Conservation (phyloP, 176 grass and related monocot species). For the Musa itinerans region DNA sequence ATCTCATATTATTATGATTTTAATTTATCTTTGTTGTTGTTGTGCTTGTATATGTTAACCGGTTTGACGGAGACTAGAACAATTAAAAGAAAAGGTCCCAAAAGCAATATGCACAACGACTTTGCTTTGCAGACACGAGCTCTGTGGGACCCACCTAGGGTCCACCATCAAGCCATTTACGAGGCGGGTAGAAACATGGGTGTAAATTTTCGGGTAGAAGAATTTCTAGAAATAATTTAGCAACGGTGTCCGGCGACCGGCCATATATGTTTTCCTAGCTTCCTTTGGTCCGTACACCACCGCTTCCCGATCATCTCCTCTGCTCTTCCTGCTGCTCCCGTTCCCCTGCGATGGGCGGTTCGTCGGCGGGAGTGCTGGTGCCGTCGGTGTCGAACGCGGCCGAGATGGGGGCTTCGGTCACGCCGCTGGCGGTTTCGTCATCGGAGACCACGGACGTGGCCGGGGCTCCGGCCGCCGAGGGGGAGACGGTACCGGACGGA, state of each 20-base stretch:
- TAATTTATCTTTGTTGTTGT: no score
- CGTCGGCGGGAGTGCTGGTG: slow-evolving; percentile 75
- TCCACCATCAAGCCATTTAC: no score
- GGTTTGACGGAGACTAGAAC: no score
- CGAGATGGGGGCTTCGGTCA: slow-evolving; percentile 10
- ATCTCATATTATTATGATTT: no score
- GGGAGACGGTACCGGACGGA: not conserved
- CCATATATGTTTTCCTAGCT: not conserved
- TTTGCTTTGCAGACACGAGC: no score
- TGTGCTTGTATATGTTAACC: no score
- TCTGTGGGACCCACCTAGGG: no score
- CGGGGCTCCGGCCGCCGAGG: slow-evolving; percentile 5
- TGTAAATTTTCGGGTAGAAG: no score
- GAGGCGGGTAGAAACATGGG: no score
- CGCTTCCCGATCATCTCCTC: not conserved
- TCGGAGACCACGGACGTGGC: slow-evolving; percentile 32
- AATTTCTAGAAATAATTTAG: not conserved
- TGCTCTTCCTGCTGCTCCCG: no score
- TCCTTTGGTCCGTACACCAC: not conserved
- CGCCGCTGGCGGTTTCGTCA: slow-evolving; percentile 21
- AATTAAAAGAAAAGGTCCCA: no score
- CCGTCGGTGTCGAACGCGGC: slow-evolving; percentile 72
- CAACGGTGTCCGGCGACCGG: not conserved
- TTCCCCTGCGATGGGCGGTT: slow-evolving; percentile 47
- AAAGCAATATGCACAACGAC: no score